Base-by-base conservation (phyloP, 2,329 filamentous ascomycete genomes). In the Juglanconis sp. region DNA sequence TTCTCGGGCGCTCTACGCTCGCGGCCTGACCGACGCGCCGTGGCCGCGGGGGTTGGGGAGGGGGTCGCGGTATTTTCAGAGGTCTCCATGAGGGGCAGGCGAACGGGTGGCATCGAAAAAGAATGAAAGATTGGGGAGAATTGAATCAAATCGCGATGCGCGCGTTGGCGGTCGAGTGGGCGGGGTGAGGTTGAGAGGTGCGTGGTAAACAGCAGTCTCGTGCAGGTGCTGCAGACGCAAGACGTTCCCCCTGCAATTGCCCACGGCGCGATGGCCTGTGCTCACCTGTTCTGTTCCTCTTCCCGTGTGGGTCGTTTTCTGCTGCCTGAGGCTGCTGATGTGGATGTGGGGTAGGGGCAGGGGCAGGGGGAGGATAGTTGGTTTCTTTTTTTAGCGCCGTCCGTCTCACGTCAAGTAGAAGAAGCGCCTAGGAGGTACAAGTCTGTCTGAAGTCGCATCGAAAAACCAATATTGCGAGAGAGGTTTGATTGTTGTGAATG, bases 21-120 rank as follows among this genome's bases (percentile, higher is more conserved):
- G 84, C 86, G 86, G 84, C 86, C 85, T 42, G 87, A 90, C 66
- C 86, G 84, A 73, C 87, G 87, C 74, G 80, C 78, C 69, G 79
- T 77, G 62, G 77, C 74, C 63, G 80, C 77, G 63, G 77, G 76
- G 58, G 81, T 79, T 63, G 81, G 79, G 53, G 82, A 81, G 65
- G 77, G 76, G 69, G 77, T 81, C 72, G 80, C 78, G 75, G 82
- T 82, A 69, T 79, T 81, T 67, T 85, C 81, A 75, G 81, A 79
- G 66, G 71, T 80, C 70, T 81, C 77, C 78, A 81, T 81, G 68
- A 80, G 78, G 67, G 78, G 77, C 71, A 70, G 68, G 74, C 76
- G 73, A 68, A 67, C 70, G 65, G 71, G 68, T 71, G 67, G 72
- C 75, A 80, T 79, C 67, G 63, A 65, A 56, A 55, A 55, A 49